Evolutionary conservation across 73 alveolate genomes (phyloP).

Genomic region (Tetrahymena thermophila): DNA sequence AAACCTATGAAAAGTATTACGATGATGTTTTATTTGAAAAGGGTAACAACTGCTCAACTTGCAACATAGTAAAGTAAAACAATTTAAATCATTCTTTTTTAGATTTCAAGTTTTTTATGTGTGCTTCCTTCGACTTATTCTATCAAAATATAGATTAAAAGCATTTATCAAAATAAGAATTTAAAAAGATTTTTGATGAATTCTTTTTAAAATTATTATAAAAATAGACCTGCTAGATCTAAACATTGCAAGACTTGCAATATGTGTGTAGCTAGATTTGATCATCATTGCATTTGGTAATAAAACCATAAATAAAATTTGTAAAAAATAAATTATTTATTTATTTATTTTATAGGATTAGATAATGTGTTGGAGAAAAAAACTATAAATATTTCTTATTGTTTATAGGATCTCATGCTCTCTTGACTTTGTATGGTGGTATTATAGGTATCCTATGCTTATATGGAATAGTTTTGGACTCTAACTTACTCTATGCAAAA

Average conservation of each 20-base stretch:
- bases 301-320: neutral
- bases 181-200: neutral
- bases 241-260: slow-evolving; percentile 77
- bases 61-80: slow-evolving; percentile 4
- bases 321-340: slow-evolving; percentile 10
- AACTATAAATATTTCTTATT: slow-evolving; percentile 30
- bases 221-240: slow-evolving; percentile 55
- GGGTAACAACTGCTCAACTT: slow-evolving; percentile 20
- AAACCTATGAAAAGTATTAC: slow-evolving; percentile 12
- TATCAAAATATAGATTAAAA: no score
- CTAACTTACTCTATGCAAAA: slow-evolving; percentile 2
- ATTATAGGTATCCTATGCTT: slow-evolving; percentile 23
- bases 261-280: slow-evolving; percentile 77
- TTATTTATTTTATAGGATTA: neutral
- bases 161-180: no score
- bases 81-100: no score
- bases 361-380: slow-evolving; percentile 37
- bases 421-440: slow-evolving; percentile 34
- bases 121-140: no score
- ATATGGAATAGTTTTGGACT: slow-evolving; percentile 12
- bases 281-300: slow-evolving; percentile 84
- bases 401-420: slow-evolving; percentile 25
- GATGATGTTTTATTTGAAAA: slow-evolving; percentile 27
- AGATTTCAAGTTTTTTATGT: no score
- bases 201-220: slow-evolving; percentile 40